Evolutionary conservation across 192 early-diverging fungal genomes (phyloP).

Genomic region (Linnemannia hyalina): DNA sequence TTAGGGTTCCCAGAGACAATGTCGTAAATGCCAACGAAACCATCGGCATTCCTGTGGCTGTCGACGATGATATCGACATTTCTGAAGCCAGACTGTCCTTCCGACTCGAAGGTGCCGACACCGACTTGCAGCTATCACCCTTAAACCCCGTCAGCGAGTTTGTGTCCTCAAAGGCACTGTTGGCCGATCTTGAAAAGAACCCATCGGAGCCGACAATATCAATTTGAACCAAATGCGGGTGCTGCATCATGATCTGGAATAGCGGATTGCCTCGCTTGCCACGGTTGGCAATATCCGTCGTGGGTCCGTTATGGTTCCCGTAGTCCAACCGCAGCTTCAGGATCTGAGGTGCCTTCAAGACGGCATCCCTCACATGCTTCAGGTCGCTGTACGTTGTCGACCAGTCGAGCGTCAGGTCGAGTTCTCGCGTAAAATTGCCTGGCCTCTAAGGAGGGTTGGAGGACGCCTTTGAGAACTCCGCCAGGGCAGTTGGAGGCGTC

Average conservation of each 20-base stretch:
- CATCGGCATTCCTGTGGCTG: not conserved
- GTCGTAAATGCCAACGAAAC: not conserved
- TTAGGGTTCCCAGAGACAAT: not conserved
- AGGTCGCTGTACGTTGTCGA: constrained; percentile 14
- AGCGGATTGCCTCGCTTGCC: constrained; percentile 15
- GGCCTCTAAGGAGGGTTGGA: not conserved
- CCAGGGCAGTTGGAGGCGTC: constrained; percentile 2
- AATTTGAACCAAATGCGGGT: constrained; percentile 1
- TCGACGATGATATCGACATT: not conserved
- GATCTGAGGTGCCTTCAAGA: constrained; percentile 8
- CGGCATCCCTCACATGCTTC: constrained; percentile 2
- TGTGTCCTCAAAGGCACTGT: not conserved
- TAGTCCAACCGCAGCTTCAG: constrained; percentile 15
- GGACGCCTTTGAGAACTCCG: constrained; percentile 12
- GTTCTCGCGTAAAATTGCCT: constrained; percentile 21
- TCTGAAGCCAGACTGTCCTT: not conserved
- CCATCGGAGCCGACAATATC: constrained; percentile 18
- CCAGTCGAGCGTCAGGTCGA: constrained; percentile 18
- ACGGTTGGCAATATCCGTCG: constrained; percentile 1
- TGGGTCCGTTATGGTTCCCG: constrained; percentile 9
- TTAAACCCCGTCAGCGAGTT: not conserved
- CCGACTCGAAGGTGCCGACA: not conserved
- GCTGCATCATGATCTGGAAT: constrained; percentile 25
- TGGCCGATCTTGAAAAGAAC: constrained; percentile 16
- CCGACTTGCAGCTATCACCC: not conserved